Evolutionary conservation across 2,329 filamentous ascomycete genomes (phyloP).

Genomic region (Alternaria conjuncta): DNA sequence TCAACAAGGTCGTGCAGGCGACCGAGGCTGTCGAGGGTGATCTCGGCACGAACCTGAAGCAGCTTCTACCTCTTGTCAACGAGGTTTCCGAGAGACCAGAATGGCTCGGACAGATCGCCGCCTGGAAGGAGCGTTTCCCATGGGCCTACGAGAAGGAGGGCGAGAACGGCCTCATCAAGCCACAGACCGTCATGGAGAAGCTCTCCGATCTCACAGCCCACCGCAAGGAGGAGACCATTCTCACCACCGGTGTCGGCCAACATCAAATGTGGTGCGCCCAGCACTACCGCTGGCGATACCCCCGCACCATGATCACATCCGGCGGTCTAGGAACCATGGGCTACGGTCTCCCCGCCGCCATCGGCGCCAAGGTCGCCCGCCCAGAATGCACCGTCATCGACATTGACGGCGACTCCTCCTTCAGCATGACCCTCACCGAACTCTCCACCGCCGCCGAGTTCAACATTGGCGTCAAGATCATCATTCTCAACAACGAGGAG

Average conservation of each 20-base stretch:
- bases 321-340: slow-evolving; percentile 97
- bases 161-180: slow-evolving; percentile 83
- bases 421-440: slow-evolving; percentile 98
- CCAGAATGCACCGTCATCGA: slow-evolving; percentile 88
- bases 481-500: slow-evolving; percentile 95
- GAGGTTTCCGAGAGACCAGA: slow-evolving; percentile 71
- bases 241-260: slow-evolving; percentile 93
- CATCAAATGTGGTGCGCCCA: slow-evolving; percentile 99
- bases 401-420: slow-evolving; percentile 98
- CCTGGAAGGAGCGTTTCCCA: slow-evolving; percentile 92
- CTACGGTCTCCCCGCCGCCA: slow-evolving; percentile 90
- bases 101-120: slow-evolving; percentile 89
- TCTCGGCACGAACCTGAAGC: slow-evolving; percentile 77
- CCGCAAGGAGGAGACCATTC: slow-evolving; percentile 83
- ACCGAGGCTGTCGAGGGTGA: slow-evolving; percentile 96
- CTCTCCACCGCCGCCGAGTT: slow-evolving; percentile 93
- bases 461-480: slow-evolving; percentile 94
- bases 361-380: slow-evolving; percentile 88
- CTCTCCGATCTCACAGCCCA: slow-evolving; percentile 82
- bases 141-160: slow-evolving; percentile 83
- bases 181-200: slow-evolving; percentile 89
- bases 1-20: slow-evolving; percentile 98
- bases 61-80: slow-evolving; percentile 76
- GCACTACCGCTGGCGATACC: slow-evolving; percentile 92
- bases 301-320: slow-evolving; percentile 93